Evolutionary conservation across 2,329 filamentous ascomycete species (phyloP).

Genomic region (Fusarium globosum): DNA sequence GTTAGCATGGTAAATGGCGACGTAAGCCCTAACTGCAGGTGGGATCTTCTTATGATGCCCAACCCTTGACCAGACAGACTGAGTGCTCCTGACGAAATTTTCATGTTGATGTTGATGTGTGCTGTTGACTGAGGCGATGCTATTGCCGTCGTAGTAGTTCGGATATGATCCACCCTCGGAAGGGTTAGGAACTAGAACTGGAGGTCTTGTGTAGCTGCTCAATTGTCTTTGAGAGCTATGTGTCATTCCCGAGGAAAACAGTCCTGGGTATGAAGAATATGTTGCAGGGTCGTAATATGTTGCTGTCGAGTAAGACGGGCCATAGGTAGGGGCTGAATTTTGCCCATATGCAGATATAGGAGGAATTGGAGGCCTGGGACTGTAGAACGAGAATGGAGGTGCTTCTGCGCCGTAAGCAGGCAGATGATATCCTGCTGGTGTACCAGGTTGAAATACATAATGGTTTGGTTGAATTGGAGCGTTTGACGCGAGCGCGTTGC

Average conservation of each 20-base stretch:
- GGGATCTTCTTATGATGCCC: constrained; percentile 70
- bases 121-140: not conserved
- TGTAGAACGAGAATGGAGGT: constrained; percentile 8
- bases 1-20: constrained; percentile 72
- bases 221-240: constrained; percentile 5
- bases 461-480: constrained; percentile 12
- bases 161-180: constrained; percentile 16
- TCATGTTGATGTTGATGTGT: constrained; percentile 61
- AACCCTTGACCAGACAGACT: constrained; percentile 72
- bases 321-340: constrained; percentile 22
- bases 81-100: constrained; percentile 64
- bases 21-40: constrained; percentile 70
- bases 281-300: constrained; percentile 23
- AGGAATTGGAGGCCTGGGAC: constrained; percentile 20
- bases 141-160: not conserved
- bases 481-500: not conserved
- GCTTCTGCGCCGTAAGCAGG: constrained; percentile 28
- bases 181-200: not conserved
- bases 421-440: constrained; percentile 23
- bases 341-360: constrained; percentile 11
- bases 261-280: constrained; percentile 26
- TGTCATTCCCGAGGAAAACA: constrained; percentile 6
- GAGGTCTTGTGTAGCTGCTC: constrained; percentile 9
- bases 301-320: constrained; percentile 7
- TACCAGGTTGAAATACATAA: constrained; percentile 19